A percentile compares a stretch with the other conserved stretches of the same genome.
Conservation (phyloP, 2,329 filamentous ascomycete species). For the Fusarium pilosicola region DNA sequence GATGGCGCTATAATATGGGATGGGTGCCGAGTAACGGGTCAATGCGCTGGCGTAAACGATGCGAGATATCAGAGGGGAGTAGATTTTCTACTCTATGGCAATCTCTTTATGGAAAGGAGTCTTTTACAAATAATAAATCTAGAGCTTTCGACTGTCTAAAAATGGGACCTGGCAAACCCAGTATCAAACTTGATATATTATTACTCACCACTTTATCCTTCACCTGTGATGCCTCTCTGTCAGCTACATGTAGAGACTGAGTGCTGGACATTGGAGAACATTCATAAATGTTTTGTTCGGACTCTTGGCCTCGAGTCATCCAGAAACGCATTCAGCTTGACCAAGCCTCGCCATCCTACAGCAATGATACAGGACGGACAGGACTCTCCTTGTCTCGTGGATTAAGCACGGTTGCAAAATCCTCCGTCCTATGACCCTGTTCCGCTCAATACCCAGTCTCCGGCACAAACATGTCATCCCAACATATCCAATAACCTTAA, state of each 20-base stretch:
- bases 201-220: background rate
- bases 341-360: background rate
- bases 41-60: background rate
- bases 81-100: background rate
- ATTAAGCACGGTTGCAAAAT: no score
- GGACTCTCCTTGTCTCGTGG: background rate
- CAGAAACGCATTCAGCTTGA: background rate
- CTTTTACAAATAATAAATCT: background rate
- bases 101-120: background rate
- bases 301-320: no score
- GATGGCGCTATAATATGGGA: background rate
- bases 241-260: no score
- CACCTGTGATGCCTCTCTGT: background rate
- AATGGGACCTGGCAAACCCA: background rate
- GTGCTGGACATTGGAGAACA: background rate
- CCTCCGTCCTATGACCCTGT: background rate
- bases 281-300: background rate
- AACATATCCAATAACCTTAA: slow-evolving; percentile 18
- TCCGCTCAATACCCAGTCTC: background rate
- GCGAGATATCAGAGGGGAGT: background rate
- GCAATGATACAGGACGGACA: background rate
- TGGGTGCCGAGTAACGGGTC: background rate
- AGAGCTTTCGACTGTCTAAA: background rate
- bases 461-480: background rate
- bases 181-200: background rate